Base-by-base conservation (phyloP, 2,329 filamentous ascomycete species). In the Fulvia fulva region DNA sequence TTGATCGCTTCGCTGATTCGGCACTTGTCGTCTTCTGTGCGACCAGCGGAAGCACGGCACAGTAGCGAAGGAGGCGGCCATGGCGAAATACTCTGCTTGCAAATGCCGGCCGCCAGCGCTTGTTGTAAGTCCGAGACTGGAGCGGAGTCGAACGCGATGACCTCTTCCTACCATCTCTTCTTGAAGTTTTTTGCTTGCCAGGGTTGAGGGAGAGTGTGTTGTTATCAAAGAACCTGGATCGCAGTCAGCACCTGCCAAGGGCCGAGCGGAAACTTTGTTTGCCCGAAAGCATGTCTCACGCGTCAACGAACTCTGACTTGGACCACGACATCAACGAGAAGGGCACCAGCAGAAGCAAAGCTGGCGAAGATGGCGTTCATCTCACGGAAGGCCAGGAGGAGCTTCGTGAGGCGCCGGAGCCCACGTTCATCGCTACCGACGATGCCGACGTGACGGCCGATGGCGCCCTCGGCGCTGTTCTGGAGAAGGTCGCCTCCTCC, bases 401-500 rank as follows among this genome's bases (percentile, higher is more conserved):
- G 44, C 32, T 57, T 5, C 50, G 37, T 8, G 32, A 51, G 37
- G 54, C 54, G 30, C 30, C 46, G 21, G 46, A 56, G 34, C 30
- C 30, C 12, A 56, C 54, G 16, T 51, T 56, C 23, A 26, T 56
- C 19, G 54, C 45, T 6, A 30, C 44, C 11, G 54, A 56, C 32
- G 49, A 46, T 19, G 43, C 55, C 25, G 43, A 52, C 23, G 51
- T 54, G 14, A 51, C 55, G 5, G 47, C 50, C 16, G 43, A 51
- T 34, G 22, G 51, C 16, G 53, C 44, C n/a, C n/a, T n/a, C 34
- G 55, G 26, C 8, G 57, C 56, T 1, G 56, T 56, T 8, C 32
- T 69, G 45, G 58, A 61, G 22, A 59, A 50, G 19, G 62, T 66
- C 22, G 56, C 61, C 7, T 70, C 68, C 6, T 66, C 66, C 8